Percentiles rank a stretch among this genome's conserved stretches.
Conservation (phyloP, 176 grass and related monocot species). For the Phyllostachys edulis region DNA sequence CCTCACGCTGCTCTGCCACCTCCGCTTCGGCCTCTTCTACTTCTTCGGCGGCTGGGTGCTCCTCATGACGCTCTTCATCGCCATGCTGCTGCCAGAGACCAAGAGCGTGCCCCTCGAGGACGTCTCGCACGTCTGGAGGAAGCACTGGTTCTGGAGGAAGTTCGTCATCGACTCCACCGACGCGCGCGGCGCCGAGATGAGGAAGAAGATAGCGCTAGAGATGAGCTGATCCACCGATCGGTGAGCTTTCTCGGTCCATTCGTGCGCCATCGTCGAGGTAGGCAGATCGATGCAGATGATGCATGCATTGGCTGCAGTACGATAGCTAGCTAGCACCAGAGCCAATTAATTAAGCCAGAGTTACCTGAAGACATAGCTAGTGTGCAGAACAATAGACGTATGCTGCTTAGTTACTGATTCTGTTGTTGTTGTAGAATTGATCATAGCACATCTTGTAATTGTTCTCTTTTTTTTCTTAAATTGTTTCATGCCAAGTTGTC, state of each 20-base stretch:
- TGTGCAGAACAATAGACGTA: not conserved
- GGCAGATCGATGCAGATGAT: not conserved
- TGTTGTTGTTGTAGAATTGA: constrained; percentile 26
- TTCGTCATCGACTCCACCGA: constrained; percentile 36
- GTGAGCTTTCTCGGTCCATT: not conserved
- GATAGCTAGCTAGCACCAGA: not conserved
- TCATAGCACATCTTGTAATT: not conserved
- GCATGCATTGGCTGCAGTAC: not conserved
- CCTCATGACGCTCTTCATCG: constrained; percentile 63
- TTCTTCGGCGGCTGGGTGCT: constrained; percentile 50
- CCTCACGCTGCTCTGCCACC: constrained; percentile 56
- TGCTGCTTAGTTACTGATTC: not conserved
- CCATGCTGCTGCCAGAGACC: constrained; percentile 53
- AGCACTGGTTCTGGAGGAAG: constrained; percentile 62
- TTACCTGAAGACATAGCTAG: not conserved
- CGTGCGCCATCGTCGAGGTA: not conserved
- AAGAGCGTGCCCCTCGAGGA: constrained; percentile 55
- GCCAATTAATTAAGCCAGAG: not conserved
- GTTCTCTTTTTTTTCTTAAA: not conserved
- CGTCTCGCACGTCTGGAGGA: constrained; percentile 37
- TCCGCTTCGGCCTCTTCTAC: constrained; percentile 56
- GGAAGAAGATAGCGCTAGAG: constrained; percentile 67
- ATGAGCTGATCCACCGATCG: constrained; percentile 31
- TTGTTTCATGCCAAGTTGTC: not conserved
- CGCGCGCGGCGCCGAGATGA: constrained; percentile 46